Conservation (phyloP, 1,139 yeast species). For the Candida sanyaensis region DNA sequence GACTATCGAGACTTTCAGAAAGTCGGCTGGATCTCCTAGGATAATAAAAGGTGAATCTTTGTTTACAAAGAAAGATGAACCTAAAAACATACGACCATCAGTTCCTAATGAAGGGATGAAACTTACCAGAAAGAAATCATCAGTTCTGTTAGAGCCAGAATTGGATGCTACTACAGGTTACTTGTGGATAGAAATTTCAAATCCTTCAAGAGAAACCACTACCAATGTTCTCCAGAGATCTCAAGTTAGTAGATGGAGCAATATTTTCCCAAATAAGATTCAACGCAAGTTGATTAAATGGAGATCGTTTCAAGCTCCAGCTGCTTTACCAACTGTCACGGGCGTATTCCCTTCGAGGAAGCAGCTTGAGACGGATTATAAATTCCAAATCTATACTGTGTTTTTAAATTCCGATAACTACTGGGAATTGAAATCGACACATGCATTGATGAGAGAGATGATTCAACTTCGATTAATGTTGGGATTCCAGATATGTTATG, state of each 20-base stretch:
- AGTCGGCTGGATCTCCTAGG: constrained; percentile 13
- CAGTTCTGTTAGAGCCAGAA: constrained; percentile 9
- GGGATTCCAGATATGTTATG: constrained; percentile 90
- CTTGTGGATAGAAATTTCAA: constrained; percentile 68
- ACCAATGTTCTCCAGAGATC: constrained; percentile 38
- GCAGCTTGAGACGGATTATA: constrained; percentile 65
- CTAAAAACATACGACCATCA: neutral
- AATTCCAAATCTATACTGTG: constrained; percentile 66
- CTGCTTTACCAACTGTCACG: constrained; percentile 82
- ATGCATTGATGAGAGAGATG: constrained; percentile 81
- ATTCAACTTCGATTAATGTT: constrained; percentile 76
- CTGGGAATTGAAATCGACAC: constrained; percentile 52
- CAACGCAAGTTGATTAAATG: constrained; percentile 76
- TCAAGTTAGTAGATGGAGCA: constrained; percentile 74
- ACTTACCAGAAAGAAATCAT: constrained; percentile 9
- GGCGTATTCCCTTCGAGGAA: constrained; percentile 70
- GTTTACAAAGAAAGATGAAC: constrained; percentile 10
- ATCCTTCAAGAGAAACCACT: constrained; percentile 64
- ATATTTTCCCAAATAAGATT: constrained; percentile 74
- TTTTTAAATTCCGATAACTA: constrained; percentile 56
- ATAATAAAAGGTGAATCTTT: constrained; percentile 14
- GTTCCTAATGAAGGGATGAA: constrained; percentile 1
- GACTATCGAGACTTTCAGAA: constrained; percentile 10
- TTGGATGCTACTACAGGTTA: constrained; percentile 20
- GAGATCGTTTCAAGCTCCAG: constrained; percentile 92